Evolutionary conservation across 1,284 basidiomycete species (phyloP).

Genomic region (Marasmius oreades): DNA sequence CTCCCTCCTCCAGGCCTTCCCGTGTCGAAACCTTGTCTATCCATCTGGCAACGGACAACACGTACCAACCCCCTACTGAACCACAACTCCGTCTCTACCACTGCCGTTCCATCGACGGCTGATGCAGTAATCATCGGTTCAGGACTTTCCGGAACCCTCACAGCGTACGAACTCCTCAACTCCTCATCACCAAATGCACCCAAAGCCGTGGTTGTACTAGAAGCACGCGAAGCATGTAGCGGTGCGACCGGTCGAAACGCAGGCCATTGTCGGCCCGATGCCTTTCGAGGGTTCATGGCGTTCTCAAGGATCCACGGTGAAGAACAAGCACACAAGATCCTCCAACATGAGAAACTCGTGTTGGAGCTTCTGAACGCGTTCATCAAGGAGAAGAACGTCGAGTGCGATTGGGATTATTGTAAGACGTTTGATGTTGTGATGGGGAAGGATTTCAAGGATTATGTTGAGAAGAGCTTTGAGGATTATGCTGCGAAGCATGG

Average conservation of each 20-base stretch:
- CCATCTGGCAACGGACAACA: conserved; percentile 17
- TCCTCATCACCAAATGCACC: conserved; percentile 15
- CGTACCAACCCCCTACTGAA: conserved; percentile 9
- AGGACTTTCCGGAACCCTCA: conserved; percentile 15
- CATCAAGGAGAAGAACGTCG: conserved; percentile 12
- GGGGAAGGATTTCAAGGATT: conserved; percentile 14
- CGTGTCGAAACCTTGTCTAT: conserved; percentile 14
- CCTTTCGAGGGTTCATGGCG: conserved; percentile 17
- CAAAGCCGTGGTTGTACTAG: conserved; percentile 16
- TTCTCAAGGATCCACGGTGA: conserved; percentile 15
- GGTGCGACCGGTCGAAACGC: conserved; percentile 19
- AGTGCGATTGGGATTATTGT: conserved; percentile 18
- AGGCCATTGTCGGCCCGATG: conserved; percentile 18
- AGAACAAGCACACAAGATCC: conserved; percentile 18
- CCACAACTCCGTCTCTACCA: not conserved
- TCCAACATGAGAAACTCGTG: conserved; percentile 16
- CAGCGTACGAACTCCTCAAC: conserved; percentile 13
- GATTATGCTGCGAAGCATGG: conserved; percentile 12
- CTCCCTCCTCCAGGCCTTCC: conserved; percentile 15
- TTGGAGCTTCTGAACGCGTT: conserved; percentile 15
- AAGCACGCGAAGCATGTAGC: conserved; percentile 17
- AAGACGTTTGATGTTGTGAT: conserved; percentile 18
- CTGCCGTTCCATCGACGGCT: conserved; percentile 9
- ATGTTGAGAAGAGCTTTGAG: conserved; percentile 13
- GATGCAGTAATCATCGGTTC: conserved; percentile 18